phyloP scores from a whole-genome alignment of 2,329 filamentous ascomycete genomes.

The Nothophoma quercina region DNA sequence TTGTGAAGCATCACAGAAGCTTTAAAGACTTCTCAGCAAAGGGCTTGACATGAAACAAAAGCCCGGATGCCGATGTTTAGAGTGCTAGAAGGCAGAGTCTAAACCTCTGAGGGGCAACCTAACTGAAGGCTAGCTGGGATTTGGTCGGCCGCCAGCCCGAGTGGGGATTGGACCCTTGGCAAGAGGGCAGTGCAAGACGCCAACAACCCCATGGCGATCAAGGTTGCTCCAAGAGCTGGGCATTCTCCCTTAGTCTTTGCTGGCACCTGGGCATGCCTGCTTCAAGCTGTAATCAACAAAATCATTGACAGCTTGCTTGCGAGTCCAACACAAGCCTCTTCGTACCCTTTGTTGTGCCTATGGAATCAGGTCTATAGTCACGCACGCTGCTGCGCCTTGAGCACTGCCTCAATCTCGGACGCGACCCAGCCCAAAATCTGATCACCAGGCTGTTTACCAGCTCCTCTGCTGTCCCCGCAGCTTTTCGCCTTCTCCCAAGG shows the following conservation, averaged over 20 bases:
- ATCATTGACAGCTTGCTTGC: neutral
- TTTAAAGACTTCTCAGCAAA: constrained; percentile 12
- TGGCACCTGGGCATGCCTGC: constrained; percentile 2
- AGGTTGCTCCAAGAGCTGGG: neutral
- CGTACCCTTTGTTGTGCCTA: neutral
- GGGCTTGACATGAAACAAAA: constrained; percentile 10
- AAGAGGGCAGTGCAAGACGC: constrained; percentile 16
- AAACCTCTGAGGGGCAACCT: constrained; percentile 1
- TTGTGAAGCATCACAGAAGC: constrained; percentile 7
- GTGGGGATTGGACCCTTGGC: constrained; percentile 8
- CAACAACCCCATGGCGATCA: neutral
- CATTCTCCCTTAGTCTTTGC: neutral
- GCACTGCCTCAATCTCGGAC: constrained; percentile 15
- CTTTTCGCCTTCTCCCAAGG: constrained; percentile 18
- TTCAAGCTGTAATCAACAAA: neutral
- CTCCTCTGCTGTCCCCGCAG: constrained; percentile 5
- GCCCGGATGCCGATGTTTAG: neutral
- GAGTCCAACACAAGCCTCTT: neutral
- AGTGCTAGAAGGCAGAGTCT: neutral
- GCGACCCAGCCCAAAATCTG: neutral
- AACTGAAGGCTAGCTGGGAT: constrained; percentile 3
- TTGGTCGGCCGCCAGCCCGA: constrained; percentile 5
- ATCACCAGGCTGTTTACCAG: constrained; percentile 6
- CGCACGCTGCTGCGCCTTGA: constrained; percentile 8
- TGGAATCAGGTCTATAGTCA: constrained; percentile 7